Percentiles rank a stretch among this genome's conserved stretches.
These are phyloP conservation scores for Penicillium daleae DNA, from an alignment of 495 filamentous ascomycete species.

Conservation along the genomic window DNA sequence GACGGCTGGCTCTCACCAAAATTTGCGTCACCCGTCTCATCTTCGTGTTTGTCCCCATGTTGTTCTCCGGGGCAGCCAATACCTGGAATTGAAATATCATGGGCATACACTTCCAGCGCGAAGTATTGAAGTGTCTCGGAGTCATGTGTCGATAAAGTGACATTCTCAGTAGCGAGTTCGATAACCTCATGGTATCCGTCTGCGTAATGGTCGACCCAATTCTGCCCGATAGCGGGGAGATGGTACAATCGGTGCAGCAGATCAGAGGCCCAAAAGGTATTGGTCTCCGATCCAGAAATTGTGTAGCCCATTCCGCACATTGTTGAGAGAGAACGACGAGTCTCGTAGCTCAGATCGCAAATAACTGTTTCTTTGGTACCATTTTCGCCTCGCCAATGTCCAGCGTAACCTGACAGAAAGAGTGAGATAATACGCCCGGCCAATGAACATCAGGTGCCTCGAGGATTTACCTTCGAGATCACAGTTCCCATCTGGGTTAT, in stretches of 20 bases:
- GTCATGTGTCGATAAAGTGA: slow-evolving; percentile 48
- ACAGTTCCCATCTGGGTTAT: slow-evolving; percentile 63
- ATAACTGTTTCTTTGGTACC: slow-evolving; percentile 64
- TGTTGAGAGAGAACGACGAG: slow-evolving; percentile 51
- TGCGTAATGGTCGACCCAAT: slow-evolving; percentile 57
- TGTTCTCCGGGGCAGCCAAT: slow-evolving; percentile 51
- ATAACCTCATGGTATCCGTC: slow-evolving; percentile 55
- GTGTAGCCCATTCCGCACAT: slow-evolving; percentile 59
- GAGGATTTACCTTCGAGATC: slow-evolving; percentile 40
- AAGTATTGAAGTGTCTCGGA: slow-evolving; percentile 61
- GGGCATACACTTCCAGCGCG: slow-evolving; percentile 60
- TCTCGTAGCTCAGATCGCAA: slow-evolving; percentile 56
- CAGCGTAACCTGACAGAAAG: slow-evolving; percentile 49
- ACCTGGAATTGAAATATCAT: slow-evolving; percentile 55
- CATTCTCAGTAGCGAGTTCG: slow-evolving; percentile 44
- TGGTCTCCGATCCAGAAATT: slow-evolving; percentile 48
- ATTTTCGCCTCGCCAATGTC: slow-evolving; percentile 63
- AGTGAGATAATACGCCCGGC: neutral
- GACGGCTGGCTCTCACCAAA: neutral
- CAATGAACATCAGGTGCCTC: neutral
- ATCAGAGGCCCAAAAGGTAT: slow-evolving; percentile 60
- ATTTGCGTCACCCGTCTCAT: slow-evolving; percentile 3
- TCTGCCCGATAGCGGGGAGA: slow-evolving; percentile 55
- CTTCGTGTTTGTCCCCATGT: slow-evolving; percentile 21
- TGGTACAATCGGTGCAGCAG: slow-evolving; percentile 62